A percentile compares a stretch with the other conserved stretches of the same genome.
Evolutionary conservation across 139 green algal genomes (phyloP).

Genomic region (Tetradesmus lagerheimii): DNA sequence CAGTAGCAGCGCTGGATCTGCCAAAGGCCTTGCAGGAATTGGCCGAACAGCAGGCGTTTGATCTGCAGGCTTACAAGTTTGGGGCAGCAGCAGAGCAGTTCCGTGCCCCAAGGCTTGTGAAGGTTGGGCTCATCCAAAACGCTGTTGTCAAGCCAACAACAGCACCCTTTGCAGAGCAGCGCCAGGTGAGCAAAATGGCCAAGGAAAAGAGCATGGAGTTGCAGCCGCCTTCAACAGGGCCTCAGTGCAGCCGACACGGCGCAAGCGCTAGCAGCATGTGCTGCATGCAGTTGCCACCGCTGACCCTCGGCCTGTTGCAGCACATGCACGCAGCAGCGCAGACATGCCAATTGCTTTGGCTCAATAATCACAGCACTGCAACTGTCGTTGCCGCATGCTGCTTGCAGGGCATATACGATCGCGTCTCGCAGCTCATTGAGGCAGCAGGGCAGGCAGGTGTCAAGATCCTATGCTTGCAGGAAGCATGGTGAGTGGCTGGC

Average conservation of each 20-base stretch:
- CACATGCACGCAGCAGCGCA: neutral
- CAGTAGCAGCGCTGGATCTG: slow-evolving; percentile 59
- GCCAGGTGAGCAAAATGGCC: slow-evolving; percentile 46
- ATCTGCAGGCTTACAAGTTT: slow-evolving; percentile 77
- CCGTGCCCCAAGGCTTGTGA: slow-evolving; percentile 76
- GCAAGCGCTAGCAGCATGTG: neutral
- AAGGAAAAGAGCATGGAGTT: neutral
- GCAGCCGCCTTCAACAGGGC: too few relatives aligned
- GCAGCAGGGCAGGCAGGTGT: slow-evolving; percentile 82
- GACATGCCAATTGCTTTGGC: neutral
- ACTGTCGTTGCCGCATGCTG: neutral
- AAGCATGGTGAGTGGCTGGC: slow-evolving; percentile 79
- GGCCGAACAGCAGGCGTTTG: slow-evolving; percentile 55
- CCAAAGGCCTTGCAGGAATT: neutral
- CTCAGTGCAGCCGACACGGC: too few relatives aligned
- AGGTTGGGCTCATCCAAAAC: slow-evolving; percentile 94
- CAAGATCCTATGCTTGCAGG: slow-evolving; percentile 96
- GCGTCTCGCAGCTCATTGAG: slow-evolving; percentile 77
- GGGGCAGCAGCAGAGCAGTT: slow-evolving; percentile 86
- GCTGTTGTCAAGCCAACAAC: slow-evolving; percentile 82
- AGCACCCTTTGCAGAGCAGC: slow-evolving; percentile 87
- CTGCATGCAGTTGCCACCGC: neutral
- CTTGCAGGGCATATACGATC: slow-evolving; percentile 69
- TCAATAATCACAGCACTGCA: neutral
- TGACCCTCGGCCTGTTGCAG: neutral